Evolutionary conservation across 1,284 basidiomycete genomes (phyloP), one percentile per base, ranked within the genome.

Genomic region (Rhizoctonia solani): DNA sequence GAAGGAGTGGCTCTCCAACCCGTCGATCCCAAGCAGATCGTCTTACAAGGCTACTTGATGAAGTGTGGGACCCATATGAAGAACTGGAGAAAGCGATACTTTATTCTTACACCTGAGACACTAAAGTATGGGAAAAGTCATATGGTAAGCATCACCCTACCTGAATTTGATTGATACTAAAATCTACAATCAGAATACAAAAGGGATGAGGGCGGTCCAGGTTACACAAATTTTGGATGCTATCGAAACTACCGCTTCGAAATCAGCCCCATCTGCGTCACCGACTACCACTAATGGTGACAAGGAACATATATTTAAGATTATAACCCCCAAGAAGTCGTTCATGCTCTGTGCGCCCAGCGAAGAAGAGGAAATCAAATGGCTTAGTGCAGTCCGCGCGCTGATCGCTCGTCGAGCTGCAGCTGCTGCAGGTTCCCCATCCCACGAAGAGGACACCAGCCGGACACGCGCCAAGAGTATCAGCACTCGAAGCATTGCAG

Each of bases 321-420:
- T 99, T 69, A 91, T 99, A 72, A 98, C 95, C 32, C 95, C 94
- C 68, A 95, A 96, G 77, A 85, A 94, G 66, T 89, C 91, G 23
- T 83, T 93, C 70, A 78, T 98, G 68, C 82, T 98, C 21, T 98
- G 95, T 74, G 97, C 96, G 9, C 96, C 97, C 2, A 90, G 85
- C 67, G 97, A 99, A 77, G 97, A 98, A 73, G 96, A 99, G 73
- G 97, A 99, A 79, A 97, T 99, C 78, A 92, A 92, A 76, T 99
- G 97, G 97, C 81, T 99, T 46, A 93, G 93, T 50, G 94, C 95
- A 8, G 85, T 99, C 52, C 88, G 93, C 63, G 94, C 94, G 71
- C 82, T 98, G 73, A 88, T 98, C 71, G 89, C 88, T 13, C 81
- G 90, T 67, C 79, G 90, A 6, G 46, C 67, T 14, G 58, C 58